phyloP scores from a whole-genome alignment of 345 rosid species.

The Raphanus sativus region DNA sequence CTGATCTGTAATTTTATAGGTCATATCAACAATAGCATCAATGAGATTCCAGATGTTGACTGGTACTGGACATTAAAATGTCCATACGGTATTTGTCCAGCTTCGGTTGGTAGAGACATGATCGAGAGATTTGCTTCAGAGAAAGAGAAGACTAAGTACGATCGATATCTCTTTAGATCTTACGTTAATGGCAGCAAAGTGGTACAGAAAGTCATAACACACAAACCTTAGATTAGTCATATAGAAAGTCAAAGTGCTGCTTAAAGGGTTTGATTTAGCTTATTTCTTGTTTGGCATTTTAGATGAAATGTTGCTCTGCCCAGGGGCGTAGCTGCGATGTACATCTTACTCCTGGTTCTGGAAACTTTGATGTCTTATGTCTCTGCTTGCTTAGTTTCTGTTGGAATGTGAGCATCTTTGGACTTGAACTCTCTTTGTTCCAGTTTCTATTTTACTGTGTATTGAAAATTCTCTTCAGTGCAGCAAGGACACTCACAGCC shows the following conservation, averaged over 20 bases:
- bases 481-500: constrained; percentile 33
- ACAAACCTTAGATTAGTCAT: constrained; percentile 8
- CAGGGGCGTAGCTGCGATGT: constrained; percentile 67
- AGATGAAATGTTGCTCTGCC: constrained; percentile 95
- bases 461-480: constrained; percentile 26
- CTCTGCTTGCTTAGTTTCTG: constrained; percentile 28
- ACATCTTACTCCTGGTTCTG: constrained; percentile 17
- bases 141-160: constrained; percentile 20
- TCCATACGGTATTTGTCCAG: constrained; percentile 28
- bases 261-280: neutral
- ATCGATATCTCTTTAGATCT: constrained; percentile 39
- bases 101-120: constrained; percentile 33
- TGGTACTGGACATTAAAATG: constrained; percentile 27
- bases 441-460: neutral
- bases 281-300: neutral
- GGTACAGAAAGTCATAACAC: constrained; percentile 4
- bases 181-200: constrained; percentile 70
- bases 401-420: constrained; percentile 37
- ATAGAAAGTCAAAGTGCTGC: neutral
- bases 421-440: neutral
- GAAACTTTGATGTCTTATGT: constrained; percentile 15
- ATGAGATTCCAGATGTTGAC: constrained; percentile 3
- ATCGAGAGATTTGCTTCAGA: constrained; percentile 26
- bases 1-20: constrained; percentile 19
- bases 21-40: constrained; percentile 21